A percentile compares a stretch with the other conserved stretches of the same genome.
phyloP scores from a whole-genome alignment of 2,329 filamentous ascomycete species.

The Fragosphaeria purpurea region DNA sequence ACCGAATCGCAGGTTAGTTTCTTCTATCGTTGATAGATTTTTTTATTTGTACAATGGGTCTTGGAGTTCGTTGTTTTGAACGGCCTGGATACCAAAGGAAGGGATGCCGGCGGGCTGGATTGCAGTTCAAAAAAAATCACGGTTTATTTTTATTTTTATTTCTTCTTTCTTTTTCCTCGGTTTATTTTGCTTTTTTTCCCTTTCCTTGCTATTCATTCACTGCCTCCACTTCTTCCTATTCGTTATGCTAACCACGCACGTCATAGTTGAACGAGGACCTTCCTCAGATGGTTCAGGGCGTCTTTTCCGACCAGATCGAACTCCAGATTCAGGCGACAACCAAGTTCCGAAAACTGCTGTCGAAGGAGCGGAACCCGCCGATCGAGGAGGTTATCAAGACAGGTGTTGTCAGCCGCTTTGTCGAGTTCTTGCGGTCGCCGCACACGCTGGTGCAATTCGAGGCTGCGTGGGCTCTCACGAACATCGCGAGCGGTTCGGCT shows the following conservation, averaged over 20 bases:
- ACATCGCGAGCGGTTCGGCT: constrained; percentile 95
- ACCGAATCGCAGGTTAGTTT: constrained; percentile 84
- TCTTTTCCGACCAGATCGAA: constrained; percentile 98
- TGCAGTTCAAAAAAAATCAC: too few species aligned
- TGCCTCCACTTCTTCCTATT: background rate
- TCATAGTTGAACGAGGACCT: constrained; percentile 89
- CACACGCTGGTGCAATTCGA: constrained; percentile 98
- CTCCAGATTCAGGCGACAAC: constrained; percentile 95
- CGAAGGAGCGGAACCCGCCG: constrained; percentile 96
- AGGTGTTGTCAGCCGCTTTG: constrained; percentile 91
- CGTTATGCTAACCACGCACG: background rate
- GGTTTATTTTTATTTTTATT: constrained; percentile 1
- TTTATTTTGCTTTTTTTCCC: too few species aligned
- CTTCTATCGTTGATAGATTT: too few species aligned
- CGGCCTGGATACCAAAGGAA: too few species aligned
- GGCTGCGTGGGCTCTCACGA: constrained; percentile 97
- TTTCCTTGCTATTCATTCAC: too few species aligned
- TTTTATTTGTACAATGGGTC: background rate
- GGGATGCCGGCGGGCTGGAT: too few species aligned
- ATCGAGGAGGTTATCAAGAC: constrained; percentile 99
- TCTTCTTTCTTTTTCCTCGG: background rate
- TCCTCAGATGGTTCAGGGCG: constrained; percentile 92
- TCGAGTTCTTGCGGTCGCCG: constrained; percentile 94
- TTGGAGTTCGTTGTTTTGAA: too few species aligned
- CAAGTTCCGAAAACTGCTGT: constrained; percentile 95